A percentile compares a stretch with the other conserved stretches of the same genome.
Conservation (phyloP, 371 early-diverging fungal species). For the Mortierella sp. region DNA sequence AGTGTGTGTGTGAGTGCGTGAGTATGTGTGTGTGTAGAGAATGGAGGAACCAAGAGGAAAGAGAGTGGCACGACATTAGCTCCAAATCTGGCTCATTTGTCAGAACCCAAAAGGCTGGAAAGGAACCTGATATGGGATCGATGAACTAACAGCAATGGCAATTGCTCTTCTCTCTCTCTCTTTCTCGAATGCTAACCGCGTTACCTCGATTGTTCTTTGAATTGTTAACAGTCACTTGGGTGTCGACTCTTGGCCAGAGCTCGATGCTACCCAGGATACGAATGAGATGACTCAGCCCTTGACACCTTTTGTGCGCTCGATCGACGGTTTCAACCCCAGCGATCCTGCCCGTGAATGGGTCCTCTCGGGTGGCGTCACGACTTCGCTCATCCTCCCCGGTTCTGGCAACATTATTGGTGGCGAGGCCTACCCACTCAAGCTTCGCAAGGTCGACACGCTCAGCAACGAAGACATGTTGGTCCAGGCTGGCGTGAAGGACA, state of each 20-base stretch:
- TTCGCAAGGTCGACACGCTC: slow-evolving; percentile 65
- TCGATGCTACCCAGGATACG: slow-evolving; percentile 65
- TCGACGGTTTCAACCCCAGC: slow-evolving; percentile 71
- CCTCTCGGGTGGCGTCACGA: slow-evolving; percentile 84
- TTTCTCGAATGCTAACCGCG: not conserved
- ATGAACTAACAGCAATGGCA: no score
- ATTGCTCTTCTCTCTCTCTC: not conserved
- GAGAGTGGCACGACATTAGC: no score
- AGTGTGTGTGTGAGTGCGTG: not conserved
- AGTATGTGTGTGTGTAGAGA: no score
- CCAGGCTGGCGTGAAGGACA: slow-evolving; percentile 60
- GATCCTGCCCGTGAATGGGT: slow-evolving; percentile 76
- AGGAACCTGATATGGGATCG: no score
- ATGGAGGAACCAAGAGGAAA: no score
- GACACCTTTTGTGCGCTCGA: slow-evolving; percentile 70
- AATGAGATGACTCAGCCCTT: slow-evolving; percentile 79
- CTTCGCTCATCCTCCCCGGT: slow-evolving; percentile 81
- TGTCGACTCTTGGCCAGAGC: slow-evolving; percentile 66
- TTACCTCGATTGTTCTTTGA: not conserved
- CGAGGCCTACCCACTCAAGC: slow-evolving; percentile 77
- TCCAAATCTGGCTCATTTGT: no score
- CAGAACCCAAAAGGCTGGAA: no score
- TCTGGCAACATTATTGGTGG: slow-evolving; percentile 86
- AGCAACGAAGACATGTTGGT: slow-evolving; percentile 76
- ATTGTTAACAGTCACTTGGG: slow-evolving; percentile 64